These are phyloP conservation scores for Moniliophthora roreri DNA, from an alignment of 1,284 basidiomycete genomes.

Conservation along the genomic window DNA sequence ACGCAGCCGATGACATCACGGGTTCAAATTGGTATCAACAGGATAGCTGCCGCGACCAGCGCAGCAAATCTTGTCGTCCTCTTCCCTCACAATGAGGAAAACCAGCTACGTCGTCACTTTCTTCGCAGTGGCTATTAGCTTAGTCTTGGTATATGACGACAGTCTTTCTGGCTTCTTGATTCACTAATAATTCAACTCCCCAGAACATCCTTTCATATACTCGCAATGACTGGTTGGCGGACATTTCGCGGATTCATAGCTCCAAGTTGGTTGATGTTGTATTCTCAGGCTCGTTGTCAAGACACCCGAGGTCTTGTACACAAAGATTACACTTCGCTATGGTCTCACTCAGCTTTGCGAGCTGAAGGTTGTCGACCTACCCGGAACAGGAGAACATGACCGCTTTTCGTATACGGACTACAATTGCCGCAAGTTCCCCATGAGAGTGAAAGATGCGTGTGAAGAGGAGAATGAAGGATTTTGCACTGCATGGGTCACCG, in stretches of 20 bases:
- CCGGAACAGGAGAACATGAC: conserved; percentile 41
- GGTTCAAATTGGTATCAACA: conserved; percentile 2
- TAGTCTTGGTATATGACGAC: conserved; percentile 52
- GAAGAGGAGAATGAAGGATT: conserved; percentile 59
- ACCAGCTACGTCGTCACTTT: conserved; percentile 64
- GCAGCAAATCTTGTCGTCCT: not conserved
- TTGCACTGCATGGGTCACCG: conserved; percentile 70
- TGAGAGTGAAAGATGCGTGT: conserved; percentile 57
- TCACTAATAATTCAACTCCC: conserved; percentile 6
- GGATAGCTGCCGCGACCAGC: not conserved
- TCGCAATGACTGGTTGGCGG: conserved; percentile 63
- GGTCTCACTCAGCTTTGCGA: conserved; percentile 62
- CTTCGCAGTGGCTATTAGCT: conserved; percentile 45
- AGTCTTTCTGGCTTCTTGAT: conserved; percentile 1
- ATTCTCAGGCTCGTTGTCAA: conserved; percentile 56
- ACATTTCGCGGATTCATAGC: not conserved
- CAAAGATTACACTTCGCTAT: conserved; percentile 50
- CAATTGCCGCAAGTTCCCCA: conserved; percentile 66
- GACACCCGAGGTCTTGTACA: conserved; percentile 45
- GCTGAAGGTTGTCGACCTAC: conserved; percentile 47
- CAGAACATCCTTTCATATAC: conserved; percentile 61
- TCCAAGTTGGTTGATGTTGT: no score
- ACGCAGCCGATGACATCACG: no score
- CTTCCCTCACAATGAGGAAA: conserved; percentile 49
- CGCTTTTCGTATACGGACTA: conserved; percentile 53